Base-by-base conservation (phyloP, 2,329 filamentous ascomycete species). In the Ambrosiella xylebori region DNA sequence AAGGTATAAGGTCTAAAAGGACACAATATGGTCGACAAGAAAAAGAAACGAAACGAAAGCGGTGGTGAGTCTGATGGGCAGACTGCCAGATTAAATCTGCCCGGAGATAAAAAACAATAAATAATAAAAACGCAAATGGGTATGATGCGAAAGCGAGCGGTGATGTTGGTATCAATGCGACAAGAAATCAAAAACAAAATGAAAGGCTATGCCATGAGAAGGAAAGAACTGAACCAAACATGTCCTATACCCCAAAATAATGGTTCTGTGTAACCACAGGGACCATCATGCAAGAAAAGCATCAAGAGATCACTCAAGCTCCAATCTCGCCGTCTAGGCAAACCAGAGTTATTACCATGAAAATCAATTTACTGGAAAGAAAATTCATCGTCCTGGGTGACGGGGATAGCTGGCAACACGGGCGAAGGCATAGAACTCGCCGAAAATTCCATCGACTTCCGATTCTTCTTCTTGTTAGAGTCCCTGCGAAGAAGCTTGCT, bases 401-500 rank as follows among this genome's bases (percentile, higher is more conserved):
- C 51, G 17, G 56, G 59, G 50, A 60, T 58, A 55, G 37, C 56
- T 9, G 59, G 56, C 35, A 60, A 56, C 39, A 51, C 56, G 41
- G 56, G 51, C 45, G 56, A 55, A 19, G 57, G 56, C 17, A 57
- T 56, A 1, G 54, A 39, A 15, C 38, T 57, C 13, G 27, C 27
- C 5, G 54, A 38, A 40, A 47, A 45, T 3, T 27, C 40, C 15
- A 44, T 45, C 37, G 50, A 39, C 41, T 54, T 55, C 38, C 54
- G 45, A 12, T 53, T 47, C 49, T 45, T 57, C 51, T 57, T 60
- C 13, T 47, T 54, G 13, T n/a, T 54, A 9, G 56, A 39, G 44
- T 58, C 52, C 11, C 41, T 54, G 12, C 59, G 41, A 36, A 60
- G 58, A n/a, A 60, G 19, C 44, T 40, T 55, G 52, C 59, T 60